These are phyloP conservation scores for Zanthoxylum bungeanum DNA, from an alignment of 345 rosid genomes.

Conservation along the genomic window DNA sequence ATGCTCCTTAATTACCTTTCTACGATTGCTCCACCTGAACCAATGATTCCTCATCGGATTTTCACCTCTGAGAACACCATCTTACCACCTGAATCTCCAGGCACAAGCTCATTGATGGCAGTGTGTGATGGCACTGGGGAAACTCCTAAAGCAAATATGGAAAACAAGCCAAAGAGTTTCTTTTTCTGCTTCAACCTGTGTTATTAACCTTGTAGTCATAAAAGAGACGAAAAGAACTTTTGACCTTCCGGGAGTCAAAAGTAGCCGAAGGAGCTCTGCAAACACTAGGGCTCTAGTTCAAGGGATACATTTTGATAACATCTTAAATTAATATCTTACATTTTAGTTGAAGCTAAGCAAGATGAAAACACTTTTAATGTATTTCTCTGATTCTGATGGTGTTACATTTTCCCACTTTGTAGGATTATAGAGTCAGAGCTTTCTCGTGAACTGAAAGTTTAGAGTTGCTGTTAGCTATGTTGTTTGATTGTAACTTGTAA, in stretches of 20 bases:
- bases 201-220: slow-evolving; percentile 36
- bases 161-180: slow-evolving; percentile 56
- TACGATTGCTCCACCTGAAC: slow-evolving; percentile 51
- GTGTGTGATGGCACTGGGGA: slow-evolving; percentile 55
- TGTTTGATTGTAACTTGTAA: slow-evolving; percentile 7
- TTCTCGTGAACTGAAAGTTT: neutral
- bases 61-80: slow-evolving; percentile 60
- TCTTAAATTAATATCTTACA: slow-evolving; percentile 8
- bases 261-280: slow-evolving; percentile 10
- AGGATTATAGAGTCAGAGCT: neutral
- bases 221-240: neutral
- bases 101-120: slow-evolving; percentile 90
- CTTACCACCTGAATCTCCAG: slow-evolving; percentile 84
- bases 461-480: neutral
- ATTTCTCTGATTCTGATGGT: neutral
- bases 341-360: slow-evolving; percentile 7
- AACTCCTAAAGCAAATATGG: slow-evolving; percentile 58
- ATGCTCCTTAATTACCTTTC: slow-evolving; percentile 70
- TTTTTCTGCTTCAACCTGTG: slow-evolving; percentile 89
- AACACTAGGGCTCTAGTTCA: slow-evolving; percentile 10
- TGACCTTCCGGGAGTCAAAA: slow-evolving; percentile 9
- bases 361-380: neutral
- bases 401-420: neutral
- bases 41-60: slow-evolving; percentile 52
- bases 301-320: slow-evolving; percentile 16